Evolutionary conservation across 768 basidiomycete genomes (phyloP), one percentile per base, ranked within the genome.

Genomic region (Suillus paluster): DNA sequence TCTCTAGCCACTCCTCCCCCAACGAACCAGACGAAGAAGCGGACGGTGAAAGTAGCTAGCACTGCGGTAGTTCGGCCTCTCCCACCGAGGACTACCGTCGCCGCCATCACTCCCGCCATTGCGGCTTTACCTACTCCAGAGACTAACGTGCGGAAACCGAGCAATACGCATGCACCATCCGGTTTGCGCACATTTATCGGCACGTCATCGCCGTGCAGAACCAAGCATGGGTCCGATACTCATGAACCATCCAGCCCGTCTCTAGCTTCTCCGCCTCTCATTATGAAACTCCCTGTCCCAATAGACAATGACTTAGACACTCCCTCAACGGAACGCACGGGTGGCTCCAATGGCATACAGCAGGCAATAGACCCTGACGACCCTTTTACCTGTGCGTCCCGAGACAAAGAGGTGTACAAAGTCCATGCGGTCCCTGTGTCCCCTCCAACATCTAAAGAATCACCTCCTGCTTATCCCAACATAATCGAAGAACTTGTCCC

Each of bases 91-190:
- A n/a, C 46, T 30, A 15, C 14, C 33, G 21, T 21, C 34, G 34
- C 58, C 50, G 33, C 30, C 19, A 33, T 39, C 17, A 5, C 8
- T 11, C 21, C 56, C 23, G 14, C 33, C n/a, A 58, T 52, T 14
- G 46, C 27, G 39, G 60, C 55, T 23, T 63, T 68, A 17, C 50
- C 57, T 6, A 75, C 68, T 5, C 73, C 73, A 7, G 63, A 2
- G 19, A 61, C 63, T 27, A 56, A 44, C 21, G 59, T 63, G 3
- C 69, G 61, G 52, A 55, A 39, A 39, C 11, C 38, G 17, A 41
- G 25, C 38, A 55, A 55, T 19, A 27, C 27, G 3, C 38, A 39
- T 27, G 54, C 25, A 27, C 23, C 38, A 6, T 39, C 54, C 23
- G 25, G 23, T 39, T 8, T 39, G 17, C 38, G 23, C 54, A 39